Percentiles rank a stretch among this genome's conserved stretches.
Evolutionary conservation across 345 rosid species (phyloP).

Genomic region (Alliaria petiolata): DNA sequence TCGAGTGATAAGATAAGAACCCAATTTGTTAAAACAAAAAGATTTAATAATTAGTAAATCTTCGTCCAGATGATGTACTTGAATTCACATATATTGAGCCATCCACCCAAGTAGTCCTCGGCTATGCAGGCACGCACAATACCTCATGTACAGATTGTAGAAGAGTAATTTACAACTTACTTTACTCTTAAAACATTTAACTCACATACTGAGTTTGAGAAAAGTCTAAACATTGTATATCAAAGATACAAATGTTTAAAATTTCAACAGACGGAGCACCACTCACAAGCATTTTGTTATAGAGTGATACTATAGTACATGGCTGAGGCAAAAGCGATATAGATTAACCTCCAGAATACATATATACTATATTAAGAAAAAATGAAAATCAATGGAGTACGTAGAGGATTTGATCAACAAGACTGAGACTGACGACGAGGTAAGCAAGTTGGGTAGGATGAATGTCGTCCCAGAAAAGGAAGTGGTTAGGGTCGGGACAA

Average conservation of each 20-base stretch:
- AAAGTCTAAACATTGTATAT: too few relatives aligned
- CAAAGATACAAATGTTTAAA: not conserved
- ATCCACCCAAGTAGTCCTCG: not conserved
- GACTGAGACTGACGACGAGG: conserved; percentile 22
- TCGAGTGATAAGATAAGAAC: too few relatives aligned
- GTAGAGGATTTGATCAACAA: conserved; percentile 20
- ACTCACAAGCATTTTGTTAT: not conserved
- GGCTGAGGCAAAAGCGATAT: not conserved
- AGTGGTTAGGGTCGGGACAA: conserved; percentile 34
- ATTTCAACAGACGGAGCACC: not conserved
- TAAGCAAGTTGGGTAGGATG: conserved; percentile 51
- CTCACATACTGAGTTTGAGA: too few relatives aligned
- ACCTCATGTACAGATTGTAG: not conserved
- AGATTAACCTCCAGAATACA: not conserved
- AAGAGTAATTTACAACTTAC: too few relatives aligned
- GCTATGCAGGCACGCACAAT: not conserved
- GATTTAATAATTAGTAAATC: too few relatives aligned
- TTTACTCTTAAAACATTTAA: not conserved
- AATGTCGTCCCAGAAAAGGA: conserved; percentile 48
- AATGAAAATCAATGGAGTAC: conserved; percentile 1
- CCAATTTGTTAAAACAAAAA: too few relatives aligned
- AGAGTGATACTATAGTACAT: too few relatives aligned
- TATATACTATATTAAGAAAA: not conserved
- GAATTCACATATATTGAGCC: too few relatives aligned
- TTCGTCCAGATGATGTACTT: too few relatives aligned